Percentiles rank a stretch among this genome's conserved stretches.
These are phyloP conservation scores for Smittium culicis DNA, from an alignment of 371 early-diverging fungal species.

Conservation along the genomic window DNA sequence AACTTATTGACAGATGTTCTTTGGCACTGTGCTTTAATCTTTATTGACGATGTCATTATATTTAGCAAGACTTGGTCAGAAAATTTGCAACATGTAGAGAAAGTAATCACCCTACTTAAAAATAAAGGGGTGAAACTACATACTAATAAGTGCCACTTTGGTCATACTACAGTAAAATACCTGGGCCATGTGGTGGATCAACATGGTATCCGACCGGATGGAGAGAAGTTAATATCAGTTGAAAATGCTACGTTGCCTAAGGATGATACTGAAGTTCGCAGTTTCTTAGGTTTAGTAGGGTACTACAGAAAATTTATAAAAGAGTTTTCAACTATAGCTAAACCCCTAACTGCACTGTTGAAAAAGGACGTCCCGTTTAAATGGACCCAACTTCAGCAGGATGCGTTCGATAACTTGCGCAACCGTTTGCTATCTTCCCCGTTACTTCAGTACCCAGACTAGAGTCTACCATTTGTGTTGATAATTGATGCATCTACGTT, in stretches of 20 bases:
- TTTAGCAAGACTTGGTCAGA: conserved; percentile 33
- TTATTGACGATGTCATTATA: conserved; percentile 44
- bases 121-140: conserved; percentile 16
- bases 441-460: conserved; percentile 6
- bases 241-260: conserved; percentile 5
- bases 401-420: background rate
- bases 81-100: conserved; percentile 29
- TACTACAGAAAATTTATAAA: conserved; percentile 26
- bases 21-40: conserved; percentile 31
- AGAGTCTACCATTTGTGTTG: conserved; percentile 2
- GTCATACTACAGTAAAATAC: conserved; percentile 24
- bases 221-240: background rate
- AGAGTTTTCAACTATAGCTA: conserved; percentile 17
- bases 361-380: background rate
- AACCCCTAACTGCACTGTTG: conserved; percentile 16
- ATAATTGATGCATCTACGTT: conserved; percentile 7
- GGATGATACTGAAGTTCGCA: background rate
- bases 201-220: background rate
- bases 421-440: background rate
- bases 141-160: conserved; percentile 39
- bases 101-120: conserved; percentile 26
- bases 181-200: conserved; percentile 31
- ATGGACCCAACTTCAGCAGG: conserved; percentile 1
- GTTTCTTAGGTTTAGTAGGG: conserved; percentile 29
- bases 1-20: conserved; percentile 22